Evolutionary conservation across 1,284 basidiomycete species (phyloP), one percentile per base, ranked within the genome.

Genomic region (Filobasidium uniguttulatum): DNA sequence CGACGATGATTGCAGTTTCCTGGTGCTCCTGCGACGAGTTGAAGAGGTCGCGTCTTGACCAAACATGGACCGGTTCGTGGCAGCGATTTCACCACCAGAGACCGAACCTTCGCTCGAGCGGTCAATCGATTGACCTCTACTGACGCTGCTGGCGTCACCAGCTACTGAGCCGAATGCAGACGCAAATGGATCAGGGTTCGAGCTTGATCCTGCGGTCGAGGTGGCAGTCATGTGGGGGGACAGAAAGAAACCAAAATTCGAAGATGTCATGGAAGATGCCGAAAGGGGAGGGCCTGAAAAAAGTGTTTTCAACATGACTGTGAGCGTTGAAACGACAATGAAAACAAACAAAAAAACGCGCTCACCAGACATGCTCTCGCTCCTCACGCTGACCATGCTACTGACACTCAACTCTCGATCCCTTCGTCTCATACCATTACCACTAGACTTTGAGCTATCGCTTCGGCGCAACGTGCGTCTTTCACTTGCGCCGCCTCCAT

Each of bases 281-380:
- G 51, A 53, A 14, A 45, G 35, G 14, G 51, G 41, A 28, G 30
- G 33, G 15, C 29, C 46, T 41, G 9, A 3, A 38, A 8, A 15
- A 8, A 8, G 36, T 38, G 8, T 9, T 15, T 20, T 8, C 9
- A 14, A 10, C 36, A 15, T 10, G 10, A 19, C 9, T 8, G 8
- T 38, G 19, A 10, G 19, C 8, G 8, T 19, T 38, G 9, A 44
- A 3, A 3, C 22, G 3, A 3, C 12, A 30, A 15, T 26, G 10
- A 15, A 15, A 19, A 25, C 10, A 9, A 22, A 40, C 19, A 35
- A 33, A n/a, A n/a, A 22, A 34, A 10, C 17, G 28, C 14, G 38
- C 46, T 44, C 14, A 53, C 46, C 46, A 10, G 51, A 48, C 31
- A 48, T 44, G 15, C 41, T 44, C 9, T 53, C 51, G 36, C 51